Base-by-base conservation (phyloP, 345 rosid species). In the Viola odorata region DNA sequence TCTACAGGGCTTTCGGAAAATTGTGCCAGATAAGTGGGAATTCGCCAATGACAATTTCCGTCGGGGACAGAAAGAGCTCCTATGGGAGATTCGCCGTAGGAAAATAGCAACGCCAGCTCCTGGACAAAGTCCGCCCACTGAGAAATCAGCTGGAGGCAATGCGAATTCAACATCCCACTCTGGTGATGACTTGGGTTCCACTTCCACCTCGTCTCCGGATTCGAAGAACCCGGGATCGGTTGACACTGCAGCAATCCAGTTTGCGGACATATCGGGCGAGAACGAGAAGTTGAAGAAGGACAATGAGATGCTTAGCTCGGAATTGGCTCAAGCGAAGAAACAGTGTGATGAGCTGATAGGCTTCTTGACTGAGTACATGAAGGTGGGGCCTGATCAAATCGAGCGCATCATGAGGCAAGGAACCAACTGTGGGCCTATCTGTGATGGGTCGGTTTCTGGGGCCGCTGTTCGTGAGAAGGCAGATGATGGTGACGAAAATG, bases 11-110 rank as follows among this genome's bases (percentile, higher is more conserved):
- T 88, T 88, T 49, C 77, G 88, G 10, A 88, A 85, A 74, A 75
- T 79, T 42, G 96, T 85, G 56, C 86, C 91, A 12, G 96, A 88
- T 60, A 88, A 88, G 79, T 85, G 96, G 96, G 96, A 88, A 53
- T 88, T 88, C 41, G 84, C 86, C 11, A 88, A 88, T 77, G 89
- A 88, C 38, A 61, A 79, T 64, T 88, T 88, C 78, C 74, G 74
- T 15, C 75, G 79, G 66, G 96, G 81, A 45, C 74, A 78, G 3
- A 84, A 70, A 23, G 86, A 85, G 15, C 75, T 80, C 12, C 54
- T 85, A 36, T 36, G 79, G 6, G 86, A 76, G 12, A 84, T 86
- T 55, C 75, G 73, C 12, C 66, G 63, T 16, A 85, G 98, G 8
- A 89, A 89, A 41, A 48, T 91, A n/a, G 77, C 66, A 10, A 13